These are phyloP conservation scores for Yamadazyma diddensiae DNA, from an alignment of 1,139 yeast genomes.

Conservation along the genomic window DNA sequence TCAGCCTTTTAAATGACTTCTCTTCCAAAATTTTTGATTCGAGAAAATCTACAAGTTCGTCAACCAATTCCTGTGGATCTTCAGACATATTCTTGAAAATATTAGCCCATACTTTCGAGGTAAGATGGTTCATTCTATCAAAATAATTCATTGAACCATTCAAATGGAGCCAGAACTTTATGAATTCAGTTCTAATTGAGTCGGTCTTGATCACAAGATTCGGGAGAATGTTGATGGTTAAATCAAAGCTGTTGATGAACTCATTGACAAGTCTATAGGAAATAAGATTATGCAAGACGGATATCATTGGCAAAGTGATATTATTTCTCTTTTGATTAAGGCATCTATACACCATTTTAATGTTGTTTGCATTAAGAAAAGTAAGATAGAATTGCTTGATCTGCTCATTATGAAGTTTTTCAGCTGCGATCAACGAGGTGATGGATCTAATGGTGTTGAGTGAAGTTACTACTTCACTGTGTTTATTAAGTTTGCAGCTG, in stretches of 20 bases:
- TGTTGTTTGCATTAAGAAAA: constrained; percentile 48
- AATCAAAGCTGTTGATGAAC: constrained; percentile 65
- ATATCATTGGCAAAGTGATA: constrained; percentile 59
- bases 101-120: constrained; percentile 14
- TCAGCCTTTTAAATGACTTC: constrained; percentile 56
- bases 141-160: constrained; percentile 13
- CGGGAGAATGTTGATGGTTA: constrained; percentile 58
- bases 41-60: constrained; percentile 45
- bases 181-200: constrained; percentile 54
- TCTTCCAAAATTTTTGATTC: constrained; percentile 56
- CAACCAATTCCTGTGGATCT: constrained; percentile 47
- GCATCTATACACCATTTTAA: constrained; percentile 67
- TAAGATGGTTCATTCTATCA: constrained; percentile 13
- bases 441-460: constrained; percentile 4
- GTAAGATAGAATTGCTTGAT: constrained; percentile 38
- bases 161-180: constrained; percentile 59
- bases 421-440: constrained; percentile 4
- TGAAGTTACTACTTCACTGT: constrained; percentile 33
- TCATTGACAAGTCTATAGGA: constrained; percentile 53
- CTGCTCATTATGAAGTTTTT: constrained; percentile 7
- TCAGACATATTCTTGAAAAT: constrained; percentile 47
- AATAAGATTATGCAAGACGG: constrained; percentile 53
- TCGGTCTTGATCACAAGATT: constrained; percentile 57
- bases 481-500: constrained; percentile 62
- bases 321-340: constrained; percentile 56